A percentile compares a stretch with the other conserved stretches of the same genome.
Evolutionary conservation across 2,329 filamentous ascomycete genomes (phyloP).

Genomic region (Clarireedia sp.): DNA sequence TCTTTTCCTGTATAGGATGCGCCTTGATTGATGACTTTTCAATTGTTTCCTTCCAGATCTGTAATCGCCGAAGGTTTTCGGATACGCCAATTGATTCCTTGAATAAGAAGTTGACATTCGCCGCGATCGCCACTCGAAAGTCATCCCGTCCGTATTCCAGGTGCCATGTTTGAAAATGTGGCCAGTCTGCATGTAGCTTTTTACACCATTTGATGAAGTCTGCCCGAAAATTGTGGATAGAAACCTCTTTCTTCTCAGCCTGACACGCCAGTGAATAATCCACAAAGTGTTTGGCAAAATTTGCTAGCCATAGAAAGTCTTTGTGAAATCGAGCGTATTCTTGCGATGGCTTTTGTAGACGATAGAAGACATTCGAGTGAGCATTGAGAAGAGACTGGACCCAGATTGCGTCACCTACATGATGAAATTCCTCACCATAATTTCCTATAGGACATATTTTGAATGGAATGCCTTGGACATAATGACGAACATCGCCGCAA

Average conservation of each 20-base stretch:
- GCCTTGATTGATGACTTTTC: conserved; percentile 26
- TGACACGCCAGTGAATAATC: conserved; percentile 42
- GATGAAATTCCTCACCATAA: conserved; percentile 45
- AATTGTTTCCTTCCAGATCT: conserved; percentile 33
- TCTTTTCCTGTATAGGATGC: conserved; percentile 20
- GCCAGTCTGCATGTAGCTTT: conserved; percentile 35
- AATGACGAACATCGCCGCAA: conserved; percentile 34
- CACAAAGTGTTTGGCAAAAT: conserved; percentile 63
- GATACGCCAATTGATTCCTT: conserved; percentile 49
- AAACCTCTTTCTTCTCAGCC: conserved; percentile 30
- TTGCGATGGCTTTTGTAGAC: conserved; percentile 43
- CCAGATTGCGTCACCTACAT: conserved; percentile 51
- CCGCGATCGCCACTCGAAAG: conserved; percentile 53
- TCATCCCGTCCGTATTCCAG: conserved; percentile 44
- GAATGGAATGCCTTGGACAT: conserved; percentile 50
- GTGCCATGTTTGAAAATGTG: conserved; percentile 48
- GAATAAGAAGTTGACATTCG: conserved; percentile 55
- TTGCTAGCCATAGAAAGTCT: conserved; percentile 63
- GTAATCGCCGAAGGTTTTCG: conserved; percentile 22
- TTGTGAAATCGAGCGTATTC: conserved; percentile 56
- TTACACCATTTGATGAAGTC: conserved; percentile 52
- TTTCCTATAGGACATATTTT: conserved; percentile 54
- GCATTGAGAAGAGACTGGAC: conserved; percentile 47
- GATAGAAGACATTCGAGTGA: conserved; percentile 52
- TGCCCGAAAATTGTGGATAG: conserved; percentile 47